phyloP scores from a whole-genome alignment of 148 eudicot species.

The Arbutus unedo region DNA sequence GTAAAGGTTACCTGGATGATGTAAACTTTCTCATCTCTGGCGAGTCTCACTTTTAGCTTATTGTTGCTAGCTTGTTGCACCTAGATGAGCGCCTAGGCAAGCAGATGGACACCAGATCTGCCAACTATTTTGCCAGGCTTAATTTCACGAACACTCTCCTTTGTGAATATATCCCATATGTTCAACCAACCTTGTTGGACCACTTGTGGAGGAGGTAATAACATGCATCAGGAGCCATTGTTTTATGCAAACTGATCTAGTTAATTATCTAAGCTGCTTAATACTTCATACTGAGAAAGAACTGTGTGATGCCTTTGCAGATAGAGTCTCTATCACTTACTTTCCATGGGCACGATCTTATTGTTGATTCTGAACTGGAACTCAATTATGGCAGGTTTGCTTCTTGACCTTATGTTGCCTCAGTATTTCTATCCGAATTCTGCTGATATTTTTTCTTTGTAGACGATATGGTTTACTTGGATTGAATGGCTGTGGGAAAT shows the following conservation, averaged over 20 bases:
- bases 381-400: constrained; percentile 93
- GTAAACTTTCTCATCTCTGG: constrained; percentile 15
- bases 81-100: constrained; percentile 17
- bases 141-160: constrained; percentile 24
- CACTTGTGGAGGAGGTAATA: constrained; percentile 19
- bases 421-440: background rate
- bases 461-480: constrained; percentile 99
- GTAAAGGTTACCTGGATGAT: constrained; percentile 4
- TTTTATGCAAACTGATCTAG: background rate
- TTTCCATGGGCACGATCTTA: constrained; percentile 95
- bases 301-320: constrained; percentile 43
- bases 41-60: constrained; percentile 30
- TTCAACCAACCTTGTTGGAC: constrained; percentile 12
- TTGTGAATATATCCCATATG: constrained; percentile 19
- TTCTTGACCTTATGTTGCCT: background rate
- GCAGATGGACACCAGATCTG: constrained; percentile 14
- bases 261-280: background rate
- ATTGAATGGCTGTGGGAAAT: constrained; percentile 96
- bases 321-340: constrained; percentile 95
- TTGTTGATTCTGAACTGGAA: constrained; percentile 86
- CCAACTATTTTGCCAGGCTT: constrained; percentile 23
- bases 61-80: constrained; percentile 29
- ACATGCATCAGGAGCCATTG: constrained; percentile 9
- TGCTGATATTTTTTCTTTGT: background rate
- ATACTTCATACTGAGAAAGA: constrained; percentile 8